Base-by-base conservation (phyloP, 495 filamentous ascomycete genomes). In the Daldinia caldariorum region DNA sequence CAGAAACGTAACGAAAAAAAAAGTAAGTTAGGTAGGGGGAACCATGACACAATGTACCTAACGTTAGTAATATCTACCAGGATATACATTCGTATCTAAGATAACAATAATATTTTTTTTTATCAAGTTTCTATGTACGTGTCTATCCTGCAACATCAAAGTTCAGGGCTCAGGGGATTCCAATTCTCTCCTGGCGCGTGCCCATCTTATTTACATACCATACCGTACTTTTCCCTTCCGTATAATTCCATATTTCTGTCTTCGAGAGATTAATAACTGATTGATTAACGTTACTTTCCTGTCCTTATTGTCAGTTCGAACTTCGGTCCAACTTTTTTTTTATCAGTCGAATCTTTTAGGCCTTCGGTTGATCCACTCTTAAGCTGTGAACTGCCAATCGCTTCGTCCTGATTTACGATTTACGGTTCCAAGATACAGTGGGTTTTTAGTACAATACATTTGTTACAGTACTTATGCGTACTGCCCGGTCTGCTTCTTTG, bases 81-180 rank as follows among this genome's bases (percentile, higher is more conserved):
- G 16, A 4, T 53, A 29, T 65, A 70, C 61, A 35, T 70, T 70
- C 22, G 61, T 55, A 45, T 51, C 39, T 51, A 55, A 37, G 35
- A 18, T 43, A 56, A 49, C 45, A 65, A 50, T 66, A 71, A 45
- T 55, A 38, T 39, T 60, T 49, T 62, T 60, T 54, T 62, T 47
- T 29, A 26, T 67, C 37, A 56, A 71, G 59, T 67, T 71, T 70
- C 32, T 63, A 63, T 54, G 53, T 71, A 63, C 59, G 53, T 71
- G 59, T 63, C 63, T 63, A 63, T 67, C 63, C 45, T 66, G 58
- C 62, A 61, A 43, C 56, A n/a, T 35, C 9, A 5, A 35, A 7
- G 32, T 7, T 34, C 32, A 58, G n/a, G 50, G 56, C 43, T 66
- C 62, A 71, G 68, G 68, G 63, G 63, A 62, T 58, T 69, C 43